Conservation (phyloP, 2,329 filamentous ascomycete species). For the Rhexocercosporidium sp. region DNA sequence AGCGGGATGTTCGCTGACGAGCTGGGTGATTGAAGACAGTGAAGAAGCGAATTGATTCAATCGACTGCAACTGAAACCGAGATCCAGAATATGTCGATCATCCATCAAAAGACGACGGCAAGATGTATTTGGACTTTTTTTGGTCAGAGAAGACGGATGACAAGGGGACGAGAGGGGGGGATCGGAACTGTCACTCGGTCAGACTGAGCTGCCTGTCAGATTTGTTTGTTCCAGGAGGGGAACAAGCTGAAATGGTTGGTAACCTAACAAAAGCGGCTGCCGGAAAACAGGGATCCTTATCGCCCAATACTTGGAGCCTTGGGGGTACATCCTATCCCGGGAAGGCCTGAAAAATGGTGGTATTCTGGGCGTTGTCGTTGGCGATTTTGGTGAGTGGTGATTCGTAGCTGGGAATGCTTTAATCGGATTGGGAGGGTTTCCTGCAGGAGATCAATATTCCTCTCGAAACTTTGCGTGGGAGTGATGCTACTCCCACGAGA, state of each 20-base stretch:
- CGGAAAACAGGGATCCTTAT: constrained; percentile 4
- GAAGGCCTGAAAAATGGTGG: neutral
- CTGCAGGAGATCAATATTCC: constrained; percentile 4
- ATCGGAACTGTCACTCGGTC: neutral
- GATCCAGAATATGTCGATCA: neutral
- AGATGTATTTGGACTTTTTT: neutral
- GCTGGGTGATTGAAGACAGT: no score
- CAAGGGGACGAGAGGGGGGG: neutral
- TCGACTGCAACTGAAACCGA: neutral
- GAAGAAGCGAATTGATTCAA: no score
- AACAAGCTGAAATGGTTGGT: neutral
- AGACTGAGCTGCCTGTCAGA: neutral
- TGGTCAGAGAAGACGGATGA: neutral
- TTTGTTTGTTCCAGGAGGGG: neutral
- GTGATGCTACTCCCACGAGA: no score
- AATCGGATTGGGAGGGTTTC: neutral
- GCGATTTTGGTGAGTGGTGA: neutral
- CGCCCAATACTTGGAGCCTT: constrained; percentile 8
- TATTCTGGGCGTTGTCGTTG: neutral
- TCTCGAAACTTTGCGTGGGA: no score
- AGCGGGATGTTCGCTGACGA: no score
- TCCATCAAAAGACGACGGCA: constrained; percentile 1
- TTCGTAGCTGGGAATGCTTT: constrained; percentile 1
- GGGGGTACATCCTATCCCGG: constrained; percentile 1
- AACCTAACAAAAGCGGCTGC: neutral